Evolutionary conservation across 305 asterid genomes (phyloP), one percentile per base, ranked within the genome.

Genomic region (Fraxinus paxiana): DNA sequence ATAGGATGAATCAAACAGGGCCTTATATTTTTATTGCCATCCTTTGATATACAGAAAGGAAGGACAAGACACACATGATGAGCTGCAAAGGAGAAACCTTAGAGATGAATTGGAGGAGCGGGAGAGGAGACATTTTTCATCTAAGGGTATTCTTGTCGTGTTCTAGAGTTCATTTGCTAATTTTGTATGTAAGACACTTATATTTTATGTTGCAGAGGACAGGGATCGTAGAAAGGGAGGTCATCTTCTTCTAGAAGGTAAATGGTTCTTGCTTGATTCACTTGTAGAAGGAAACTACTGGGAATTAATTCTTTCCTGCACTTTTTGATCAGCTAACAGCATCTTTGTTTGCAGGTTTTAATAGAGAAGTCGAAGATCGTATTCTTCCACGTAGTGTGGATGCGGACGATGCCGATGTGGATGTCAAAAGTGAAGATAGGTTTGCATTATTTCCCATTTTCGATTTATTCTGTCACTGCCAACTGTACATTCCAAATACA

Each of bases 1-100:
- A 24, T 28, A 31, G 34, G 34, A 31, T 31, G 34, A 31, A 31
- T 31, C 34, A 31, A 31, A 31, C 34, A 31, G 34, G 34, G 34
- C 5, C 8, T 48, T 75, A 37, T 10, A 28, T 10, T 37, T 65
- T 41, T 12, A 59, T 59, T 63, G 71, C 84, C 46, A 8, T 78
- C 72, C 75, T 38, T 51, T 4, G 22, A 51, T 31, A 51, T 31
- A 75, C 91, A 92, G 97, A 78, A 92, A 84, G 88, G 97, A 94
- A 20, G 97, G 98, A 67, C 98, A 92, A 77, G 98, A 94, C 81
- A 90, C 97, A 69, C 93, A 90, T 71, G 98, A 94, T 3, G 98
- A 94, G 87, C 37, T 92, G 75, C 93, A 89, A 77, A 89, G 82
- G 88, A 90, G 97, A 84, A 90, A 94, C 86, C 95, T 92, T 46